Base-by-base conservation (phyloP, 75 land plant species). In the Cryptomeria japonica region DNA sequence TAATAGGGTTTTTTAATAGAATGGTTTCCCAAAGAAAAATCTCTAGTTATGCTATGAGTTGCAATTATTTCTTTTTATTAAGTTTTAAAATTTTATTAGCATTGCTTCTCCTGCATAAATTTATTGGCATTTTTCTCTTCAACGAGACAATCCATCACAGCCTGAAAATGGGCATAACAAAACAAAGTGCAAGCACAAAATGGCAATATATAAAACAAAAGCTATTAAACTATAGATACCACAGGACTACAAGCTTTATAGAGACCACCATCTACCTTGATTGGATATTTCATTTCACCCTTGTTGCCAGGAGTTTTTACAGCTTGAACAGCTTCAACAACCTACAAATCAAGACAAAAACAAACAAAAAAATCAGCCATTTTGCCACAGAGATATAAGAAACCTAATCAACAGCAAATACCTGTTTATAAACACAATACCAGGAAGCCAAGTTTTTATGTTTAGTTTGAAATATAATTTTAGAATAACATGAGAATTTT, bases 291-390 rank as follows among this genome's bases (percentile, higher is more conserved):
- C 19, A 92, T 84, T 88, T 98, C 99, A 14, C 99, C 99, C 85
- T 93, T 92, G 28, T 94, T 91, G 89, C 95, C 96, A 37, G 95
- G 93, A 87, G 94, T 95, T 89, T 98, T 98, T 8, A 98, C 97
- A 83, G 99, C 95, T 90, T 88, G 95, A 32, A 98, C 99, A 51
- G 99, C 99, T 89, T 98, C 99, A 19, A 97, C 99, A 86, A 93
- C 99, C 99, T 98, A 83, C 16, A 79, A 86, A 89, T 77, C 46
- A 79, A 42, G 38, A 25, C 70, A 64, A 36, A 31, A n/a, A 44
- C 61, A 82, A 90, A 31, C 9, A 47, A 80, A 39, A 11, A 84
- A 8, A 32, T 75, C 16, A 75, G 34, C 12, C 11, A 80, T n/a
- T 25, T 42, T 44, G 3, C 83, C n/a, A 44, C 9, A 9, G n/a